Evolutionary conservation across 2,329 filamentous ascomycete genomes (phyloP).

Genomic region (Arthrobotrys pseudoclavata): DNA sequence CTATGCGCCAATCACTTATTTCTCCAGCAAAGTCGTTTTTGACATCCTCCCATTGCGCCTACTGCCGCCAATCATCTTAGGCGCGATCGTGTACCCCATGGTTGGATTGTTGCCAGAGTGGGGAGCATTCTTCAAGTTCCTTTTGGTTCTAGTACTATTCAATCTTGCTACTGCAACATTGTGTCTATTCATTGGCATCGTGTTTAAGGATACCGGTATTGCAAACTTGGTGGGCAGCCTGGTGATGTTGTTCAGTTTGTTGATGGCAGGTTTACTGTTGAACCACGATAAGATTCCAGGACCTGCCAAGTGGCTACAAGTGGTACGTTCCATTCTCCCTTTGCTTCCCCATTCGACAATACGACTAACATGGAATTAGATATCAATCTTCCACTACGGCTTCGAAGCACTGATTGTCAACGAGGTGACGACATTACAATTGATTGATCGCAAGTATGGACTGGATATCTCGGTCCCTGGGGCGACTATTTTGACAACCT

Average conservation of each 20-base stretch:
- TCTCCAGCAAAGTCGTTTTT: slow-evolving; percentile 95
- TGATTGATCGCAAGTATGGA: slow-evolving; percentile 94
- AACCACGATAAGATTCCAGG: slow-evolving; percentile 94
- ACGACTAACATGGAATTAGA: slow-evolving; percentile 65
- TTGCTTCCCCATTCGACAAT: slow-evolving; percentile 17
- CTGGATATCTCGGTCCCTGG: slow-evolving; percentile 96
- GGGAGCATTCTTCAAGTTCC: slow-evolving; percentile 88
- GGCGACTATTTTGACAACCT: slow-evolving; percentile 91
- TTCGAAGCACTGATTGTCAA: slow-evolving; percentile 98
- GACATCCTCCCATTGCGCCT: slow-evolving; percentile 95
- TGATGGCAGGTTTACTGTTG: slow-evolving; percentile 92
- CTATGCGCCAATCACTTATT: slow-evolving; percentile 94
- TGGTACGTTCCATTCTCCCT: slow-evolving; percentile 69
- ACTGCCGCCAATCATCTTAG: slow-evolving; percentile 94
- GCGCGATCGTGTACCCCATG: slow-evolving; percentile 97
- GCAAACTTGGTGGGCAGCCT: slow-evolving; percentile 93
- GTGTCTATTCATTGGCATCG: slow-evolving; percentile 94
- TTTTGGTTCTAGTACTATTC: slow-evolving; percentile 92
- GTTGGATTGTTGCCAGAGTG: slow-evolving; percentile 87
- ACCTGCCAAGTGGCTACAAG: slow-evolving; percentile 89
- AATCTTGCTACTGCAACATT: slow-evolving; percentile 94
- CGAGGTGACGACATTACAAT: slow-evolving; percentile 88
- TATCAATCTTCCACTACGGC: slow-evolving; percentile 98
- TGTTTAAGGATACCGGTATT: slow-evolving; percentile 90
- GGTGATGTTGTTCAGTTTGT: slow-evolving; percentile 95